These are phyloP conservation scores for Mucor mucedo DNA, from an alignment of 371 early-diverging fungal species.

Conservation along the genomic window DNA sequence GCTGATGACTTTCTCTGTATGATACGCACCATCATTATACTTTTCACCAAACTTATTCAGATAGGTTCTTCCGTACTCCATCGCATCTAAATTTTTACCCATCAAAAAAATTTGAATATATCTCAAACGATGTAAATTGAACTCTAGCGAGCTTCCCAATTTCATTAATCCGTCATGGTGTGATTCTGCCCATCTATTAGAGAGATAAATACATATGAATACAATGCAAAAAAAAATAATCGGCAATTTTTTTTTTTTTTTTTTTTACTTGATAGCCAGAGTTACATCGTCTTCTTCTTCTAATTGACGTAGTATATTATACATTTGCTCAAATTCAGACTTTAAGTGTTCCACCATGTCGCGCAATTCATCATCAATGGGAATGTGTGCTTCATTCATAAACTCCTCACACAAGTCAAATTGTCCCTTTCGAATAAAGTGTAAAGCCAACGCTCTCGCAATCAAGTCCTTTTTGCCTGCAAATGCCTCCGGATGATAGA, in stretches of 20 bases:
- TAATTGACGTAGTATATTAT: slow-evolving; percentile 37
- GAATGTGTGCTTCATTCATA: slow-evolving; percentile 50
- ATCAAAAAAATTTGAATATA: slow-evolving; percentile 73
- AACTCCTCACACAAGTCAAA: slow-evolving; percentile 76
- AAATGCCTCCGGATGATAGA: slow-evolving; percentile 72
- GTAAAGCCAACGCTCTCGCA: slow-evolving; percentile 66
- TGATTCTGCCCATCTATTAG: slow-evolving; percentile 72
- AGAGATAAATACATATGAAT: not conserved
- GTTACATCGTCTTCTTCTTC: slow-evolving; percentile 34
- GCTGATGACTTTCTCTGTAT: no score
- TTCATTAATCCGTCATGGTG: slow-evolving; percentile 63
- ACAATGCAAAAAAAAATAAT: not conserved
- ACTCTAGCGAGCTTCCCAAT: slow-evolving; percentile 78
- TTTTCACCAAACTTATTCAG: slow-evolving; percentile 69
- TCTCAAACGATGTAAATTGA: slow-evolving; percentile 78
- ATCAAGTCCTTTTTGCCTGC: slow-evolving; percentile 66
- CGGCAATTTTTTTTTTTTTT: no score
- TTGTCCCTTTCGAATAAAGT: slow-evolving; percentile 89
- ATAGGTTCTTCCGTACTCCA: slow-evolving; percentile 74
- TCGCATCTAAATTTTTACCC: slow-evolving; percentile 59
- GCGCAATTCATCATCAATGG: slow-evolving; percentile 36
- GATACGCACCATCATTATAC: slow-evolving; percentile 65
- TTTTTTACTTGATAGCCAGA: slow-evolving; percentile 36
- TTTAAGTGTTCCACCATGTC: slow-evolving; percentile 40
- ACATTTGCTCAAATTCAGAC: slow-evolving; percentile 45